Base-by-base conservation (phyloP, 1,139 yeast genomes). In the Candida neerlandica region DNA sequence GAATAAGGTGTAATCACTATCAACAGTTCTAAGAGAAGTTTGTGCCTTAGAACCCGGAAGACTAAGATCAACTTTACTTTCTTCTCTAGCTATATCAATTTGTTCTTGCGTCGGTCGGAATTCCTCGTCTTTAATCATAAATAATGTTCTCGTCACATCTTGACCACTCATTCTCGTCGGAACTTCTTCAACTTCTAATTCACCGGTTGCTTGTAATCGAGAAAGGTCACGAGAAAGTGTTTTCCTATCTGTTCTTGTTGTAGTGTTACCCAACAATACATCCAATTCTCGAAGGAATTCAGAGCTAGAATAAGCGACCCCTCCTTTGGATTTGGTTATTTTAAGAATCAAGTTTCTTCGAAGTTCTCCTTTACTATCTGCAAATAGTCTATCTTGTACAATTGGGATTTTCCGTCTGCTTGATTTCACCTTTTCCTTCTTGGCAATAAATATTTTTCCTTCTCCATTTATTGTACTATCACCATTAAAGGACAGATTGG, bases 221-320 rank as follows among this genome's bases (percentile, higher is more conserved):
- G 67, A 60, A 1, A 78, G 70, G 58, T 81, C 85, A 44, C 81
- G 67, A 1, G 71, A 69, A 6, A 80, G 50, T 0, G 86, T 81
- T 50, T 75, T 75, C 48, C 69, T 66, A 58, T 81, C 86, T 2
- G 82, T 75, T n/a, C 12, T 30, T 0, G 58, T 50, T 11, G 81
- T 76, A 2, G 65, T 59, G 21, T 61, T 64, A 2, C 70, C 70
- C 44, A 80, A 57, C 14, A 58, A 51, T 41, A 62, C 60, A 45
- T 80, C 81, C 15, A 81, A 53, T 10, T 53, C 49, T 18, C 75
- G 63, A 43, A 73, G 61, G 19, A 80, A 63, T 14, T 63, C 64
- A 1, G 69, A 65, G 11, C 70, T 64, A 11, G 77, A 71, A 46
- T 67, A 66, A 0, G 73, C 63, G 0, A 73, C 75, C n/a, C 82